A percentile compares a stretch with the other conserved stretches of the same genome.
Evolutionary conservation across 495 filamentous ascomycete species (phyloP).

Genomic region (Melanomma pulvis-pyrius): DNA sequence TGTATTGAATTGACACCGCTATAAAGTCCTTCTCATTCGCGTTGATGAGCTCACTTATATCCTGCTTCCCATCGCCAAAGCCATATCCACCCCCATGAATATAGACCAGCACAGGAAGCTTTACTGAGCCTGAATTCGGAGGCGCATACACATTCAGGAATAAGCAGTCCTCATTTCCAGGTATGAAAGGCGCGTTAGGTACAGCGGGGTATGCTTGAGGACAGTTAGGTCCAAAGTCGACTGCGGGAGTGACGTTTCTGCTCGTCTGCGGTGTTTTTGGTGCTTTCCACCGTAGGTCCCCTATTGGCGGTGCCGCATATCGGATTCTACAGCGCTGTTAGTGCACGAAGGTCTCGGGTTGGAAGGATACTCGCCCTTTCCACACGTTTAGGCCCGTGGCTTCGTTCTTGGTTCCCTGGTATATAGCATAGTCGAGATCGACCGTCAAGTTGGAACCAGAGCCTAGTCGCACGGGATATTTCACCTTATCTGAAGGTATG

Average conservation of each 20-base stretch:
- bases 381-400: constrained; percentile 25
- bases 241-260: constrained; percentile 13
- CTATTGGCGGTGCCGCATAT: constrained; percentile 28
- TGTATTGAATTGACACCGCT: constrained; percentile 43
- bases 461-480: background rate
- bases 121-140: background rate
- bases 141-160: constrained; percentile 38
- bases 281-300: constrained; percentile 38
- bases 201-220: constrained; percentile 15
- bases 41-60: constrained; percentile 37
- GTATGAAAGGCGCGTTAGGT: constrained; percentile 5
- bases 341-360: background rate
- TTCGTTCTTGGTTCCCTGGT: constrained; percentile 15
- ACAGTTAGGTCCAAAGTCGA: constrained; percentile 10
- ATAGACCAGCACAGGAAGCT: constrained; percentile 41
- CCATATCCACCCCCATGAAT: constrained; percentile 46
- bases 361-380: constrained; percentile 19
- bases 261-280: constrained; percentile 37
- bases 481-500: background rate
- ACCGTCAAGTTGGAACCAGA: constrained; percentile 14
- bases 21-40: constrained; percentile 42
- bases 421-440: constrained; percentile 30
- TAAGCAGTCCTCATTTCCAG: constrained; percentile 42
- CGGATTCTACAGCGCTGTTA: constrained; percentile 16
- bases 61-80: constrained; percentile 33